A percentile compares a stretch with the other conserved stretches of the same genome.
Conservation (phyloP, 768 basidiomycete species). For the Mycena chlorophos region DNA sequence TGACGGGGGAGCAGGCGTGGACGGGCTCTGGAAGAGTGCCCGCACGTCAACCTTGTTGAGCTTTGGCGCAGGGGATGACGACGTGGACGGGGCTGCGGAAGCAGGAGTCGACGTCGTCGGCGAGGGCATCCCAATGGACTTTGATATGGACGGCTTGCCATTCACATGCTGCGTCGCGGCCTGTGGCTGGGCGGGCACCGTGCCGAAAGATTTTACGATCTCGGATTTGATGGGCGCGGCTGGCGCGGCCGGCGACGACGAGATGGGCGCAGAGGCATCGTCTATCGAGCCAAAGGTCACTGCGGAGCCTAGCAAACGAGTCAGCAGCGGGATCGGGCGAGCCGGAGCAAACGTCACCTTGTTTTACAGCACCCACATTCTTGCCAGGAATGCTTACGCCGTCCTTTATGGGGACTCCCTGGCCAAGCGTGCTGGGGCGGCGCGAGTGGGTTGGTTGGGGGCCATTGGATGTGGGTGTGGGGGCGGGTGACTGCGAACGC, state of each 20-base stretch:
- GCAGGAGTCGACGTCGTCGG: conserved; percentile 33
- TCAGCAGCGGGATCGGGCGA: conserved; percentile 8
- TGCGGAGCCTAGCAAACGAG: conserved; percentile 48
- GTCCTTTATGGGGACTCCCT: conserved; percentile 74
- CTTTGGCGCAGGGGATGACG: conserved; percentile 30
- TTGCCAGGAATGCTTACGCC: conserved; percentile 71
- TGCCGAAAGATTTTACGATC: conserved; percentile 80
- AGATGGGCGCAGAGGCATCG: conserved; percentile 73
- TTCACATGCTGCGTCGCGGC: conserved; percentile 52
- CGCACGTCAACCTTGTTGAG: conserved; percentile 53
- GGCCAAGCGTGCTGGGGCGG: conserved; percentile 73
- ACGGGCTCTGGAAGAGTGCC: conserved; percentile 61
- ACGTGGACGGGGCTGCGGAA: conserved; percentile 34
- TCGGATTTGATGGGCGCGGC: conserved; percentile 59
- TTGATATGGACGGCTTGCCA: conserved; percentile 57
- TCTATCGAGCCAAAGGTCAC: conserved; percentile 93
- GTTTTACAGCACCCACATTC: conserved; percentile 66
- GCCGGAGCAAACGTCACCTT: conserved; percentile 43
- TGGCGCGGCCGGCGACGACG: conserved; percentile 77
- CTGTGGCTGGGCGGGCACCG: conserved; percentile 70
- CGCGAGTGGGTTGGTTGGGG: conserved; percentile 65
- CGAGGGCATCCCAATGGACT: conserved; percentile 26
- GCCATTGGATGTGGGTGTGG: conserved; percentile 44
- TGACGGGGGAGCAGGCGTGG: conserved; percentile 49
- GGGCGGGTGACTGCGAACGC: conserved; percentile 79